Conservation (phyloP, 2,329 filamentous ascomycete genomes). For the Tolypocladium tropicale region DNA sequence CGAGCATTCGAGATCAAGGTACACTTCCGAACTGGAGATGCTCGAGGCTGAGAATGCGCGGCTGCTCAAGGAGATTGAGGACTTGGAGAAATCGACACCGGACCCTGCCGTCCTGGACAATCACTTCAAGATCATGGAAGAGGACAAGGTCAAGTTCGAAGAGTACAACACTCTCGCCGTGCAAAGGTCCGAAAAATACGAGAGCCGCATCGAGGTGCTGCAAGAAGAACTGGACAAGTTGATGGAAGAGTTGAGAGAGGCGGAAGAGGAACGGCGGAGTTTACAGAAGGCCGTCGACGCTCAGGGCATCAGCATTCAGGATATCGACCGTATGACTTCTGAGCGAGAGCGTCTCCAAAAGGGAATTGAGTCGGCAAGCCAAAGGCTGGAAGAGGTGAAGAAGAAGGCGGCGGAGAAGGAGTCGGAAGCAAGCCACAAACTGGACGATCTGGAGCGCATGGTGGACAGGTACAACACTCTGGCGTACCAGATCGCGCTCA, state of each 20-base stretch:
- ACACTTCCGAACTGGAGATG: conserved; percentile 71
- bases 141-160: conserved; percentile 91
- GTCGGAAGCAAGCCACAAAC: conserved; percentile 69
- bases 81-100: conserved; percentile 76
- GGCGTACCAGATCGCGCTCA: conserved; percentile 86
- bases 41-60: conserved; percentile 79
- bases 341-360: conserved; percentile 91
- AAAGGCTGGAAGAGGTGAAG: conserved; percentile 76
- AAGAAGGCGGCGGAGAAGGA: conserved; percentile 77
- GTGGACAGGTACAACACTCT: conserved; percentile 90
- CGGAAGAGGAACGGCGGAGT: conserved; percentile 68
- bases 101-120: conserved; percentile 78
- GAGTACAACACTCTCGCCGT: conserved; percentile 82
- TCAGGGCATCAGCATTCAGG: conserved; percentile 90
- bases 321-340: conserved; percentile 97
- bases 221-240: conserved; percentile 79
- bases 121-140: conserved; percentile 86
- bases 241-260: conserved; percentile 61
- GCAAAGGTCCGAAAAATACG: conserved; percentile 81
- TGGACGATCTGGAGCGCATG: conserved; percentile 85
- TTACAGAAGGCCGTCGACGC: conserved; percentile 83
- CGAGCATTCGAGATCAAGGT: conserved; percentile 72
- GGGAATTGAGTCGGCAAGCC: conserved; percentile 66
- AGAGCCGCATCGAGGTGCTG: conserved; percentile 68
- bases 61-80: conserved; percentile 76